phyloP scores from a whole-genome alignment of 164 flowering plant genomes.

The Cinnamomum micranthum region DNA sequence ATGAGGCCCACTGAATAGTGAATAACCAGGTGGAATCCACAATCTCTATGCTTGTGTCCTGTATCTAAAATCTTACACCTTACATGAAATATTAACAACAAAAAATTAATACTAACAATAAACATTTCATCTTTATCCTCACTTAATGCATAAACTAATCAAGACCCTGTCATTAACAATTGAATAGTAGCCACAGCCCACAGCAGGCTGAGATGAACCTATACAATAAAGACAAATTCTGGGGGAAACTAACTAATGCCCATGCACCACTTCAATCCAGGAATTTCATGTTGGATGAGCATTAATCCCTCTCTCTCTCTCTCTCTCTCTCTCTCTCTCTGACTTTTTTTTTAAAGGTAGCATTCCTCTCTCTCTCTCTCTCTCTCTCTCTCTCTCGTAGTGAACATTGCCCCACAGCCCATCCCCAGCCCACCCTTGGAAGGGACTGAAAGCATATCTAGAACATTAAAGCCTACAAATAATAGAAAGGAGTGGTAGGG shows the following conservation, averaged over 20 bases:
- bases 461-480: slow-evolving; percentile 19
- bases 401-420: neutral
- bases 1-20: neutral
- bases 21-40: neutral
- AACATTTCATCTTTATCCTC: neutral
- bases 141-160: neutral
- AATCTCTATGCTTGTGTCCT: neutral
- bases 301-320: neutral
- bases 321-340: neutral
- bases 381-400: neutral
- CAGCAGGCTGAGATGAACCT: neutral
- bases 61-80: neutral
- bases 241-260: neutral
- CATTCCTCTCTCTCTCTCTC: slow-evolving; percentile 7
- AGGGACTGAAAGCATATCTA: slow-evolving; percentile 6
- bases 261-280: neutral
- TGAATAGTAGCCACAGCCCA: neutral
- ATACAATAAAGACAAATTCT: slow-evolving; percentile 10
- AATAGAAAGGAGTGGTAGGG: neutral
- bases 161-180: neutral
- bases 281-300: slow-evolving; percentile 16
- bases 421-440: slow-evolving; percentile 1
- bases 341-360: too few relatives aligned
- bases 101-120: neutral
- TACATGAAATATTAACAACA: neutral